These are phyloP conservation scores for Phylloporus sp. DNA, from an alignment of 768 basidiomycete species.

Conservation along the genomic window DNA sequence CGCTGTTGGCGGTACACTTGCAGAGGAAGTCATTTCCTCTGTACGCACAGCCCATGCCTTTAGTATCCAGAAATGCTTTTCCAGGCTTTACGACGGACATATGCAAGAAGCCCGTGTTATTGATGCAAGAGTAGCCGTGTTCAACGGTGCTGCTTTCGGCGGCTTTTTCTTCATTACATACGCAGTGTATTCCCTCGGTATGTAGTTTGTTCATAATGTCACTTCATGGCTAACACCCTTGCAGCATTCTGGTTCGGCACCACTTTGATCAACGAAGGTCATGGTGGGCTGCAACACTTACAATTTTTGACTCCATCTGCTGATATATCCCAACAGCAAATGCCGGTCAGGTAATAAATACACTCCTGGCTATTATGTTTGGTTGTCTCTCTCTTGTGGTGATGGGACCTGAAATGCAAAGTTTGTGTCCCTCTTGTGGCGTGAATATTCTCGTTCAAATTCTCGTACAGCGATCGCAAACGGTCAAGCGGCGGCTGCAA, in stretches of 20 bases:
- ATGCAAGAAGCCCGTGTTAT: conserved; percentile 48
- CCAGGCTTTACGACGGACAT: conserved; percentile 58
- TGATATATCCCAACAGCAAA: conserved; percentile 37
- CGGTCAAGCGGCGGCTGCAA: conserved; percentile 80
- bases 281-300: conserved; percentile 36
- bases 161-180: conserved; percentile 86
- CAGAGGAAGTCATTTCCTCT: conserved; percentile 90
- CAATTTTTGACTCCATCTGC: background rate
- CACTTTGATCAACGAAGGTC: conserved; percentile 63
- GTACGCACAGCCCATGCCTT: conserved; percentile 93
- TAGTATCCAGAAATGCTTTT: conserved; percentile 65
- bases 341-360: conserved; percentile 77
- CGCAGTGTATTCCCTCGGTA: conserved; percentile 62
- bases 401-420: conserved; percentile 85
- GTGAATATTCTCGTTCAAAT: background rate
- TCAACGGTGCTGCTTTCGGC: conserved; percentile 57
- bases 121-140: conserved; percentile 55
- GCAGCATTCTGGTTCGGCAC: conserved; percentile 89
- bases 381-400: conserved; percentile 86
- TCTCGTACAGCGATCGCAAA: conserved; percentile 57
- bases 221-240: background rate
- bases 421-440: conserved; percentile 29
- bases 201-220: conserved; percentile 14
- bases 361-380: conserved; percentile 78
- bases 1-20: conserved; percentile 75